Base-by-base conservation (phyloP, 2,329 filamentous ascomycete species). In the Diaporthe citrichinensis region DNA sequence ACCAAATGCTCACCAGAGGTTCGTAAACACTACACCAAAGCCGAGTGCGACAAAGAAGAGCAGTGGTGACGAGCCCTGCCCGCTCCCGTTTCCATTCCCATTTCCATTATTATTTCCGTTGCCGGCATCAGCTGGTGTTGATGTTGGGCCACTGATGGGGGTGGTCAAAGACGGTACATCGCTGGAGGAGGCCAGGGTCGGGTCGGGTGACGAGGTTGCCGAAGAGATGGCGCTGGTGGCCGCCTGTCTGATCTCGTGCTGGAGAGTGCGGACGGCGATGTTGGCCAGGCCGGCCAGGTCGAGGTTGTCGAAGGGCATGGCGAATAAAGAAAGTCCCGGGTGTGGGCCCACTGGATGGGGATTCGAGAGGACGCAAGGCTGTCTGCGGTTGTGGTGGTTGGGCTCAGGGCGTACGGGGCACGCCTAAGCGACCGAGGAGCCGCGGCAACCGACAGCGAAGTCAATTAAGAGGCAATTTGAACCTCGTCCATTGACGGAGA, bases 11-110 rank as follows among this genome's bases (percentile, higher is more conserved):
- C 90, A 98, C 97, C 97, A 99, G 85, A 99, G 87, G 84, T 99
- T 99, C 69, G 97, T 99, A 82, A 99, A 99, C 59, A 99, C 97
- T 28, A 99, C 97, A 80, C 97, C 97, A 81, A 99, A 98, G 6
- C 97, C 97, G 41, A 99, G 88, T 23, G 97, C 96, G 74, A 98
- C 95, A 83, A 98, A 98, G 87, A 98, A 98, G 8, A 97, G 87
- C 74, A 97, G 84, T 53, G 94, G 94, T 51, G 94, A 95, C 49
- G 87, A 87, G 77, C 83, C 83, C 62, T 82, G 81, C 74, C 76
- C 69, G 62, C 79, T 58, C 55, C 77, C 79, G 36, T 77, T 69
- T 4, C 78, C 78, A 9, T 53, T 51, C 4, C 55, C 55, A 46
- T 51, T 53, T 31, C 28, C 31, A 51, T 36, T 39, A 49, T 68